Conservation (phyloP, 2,329 filamentous ascomycete species). For the Bertia moriformis region DNA sequence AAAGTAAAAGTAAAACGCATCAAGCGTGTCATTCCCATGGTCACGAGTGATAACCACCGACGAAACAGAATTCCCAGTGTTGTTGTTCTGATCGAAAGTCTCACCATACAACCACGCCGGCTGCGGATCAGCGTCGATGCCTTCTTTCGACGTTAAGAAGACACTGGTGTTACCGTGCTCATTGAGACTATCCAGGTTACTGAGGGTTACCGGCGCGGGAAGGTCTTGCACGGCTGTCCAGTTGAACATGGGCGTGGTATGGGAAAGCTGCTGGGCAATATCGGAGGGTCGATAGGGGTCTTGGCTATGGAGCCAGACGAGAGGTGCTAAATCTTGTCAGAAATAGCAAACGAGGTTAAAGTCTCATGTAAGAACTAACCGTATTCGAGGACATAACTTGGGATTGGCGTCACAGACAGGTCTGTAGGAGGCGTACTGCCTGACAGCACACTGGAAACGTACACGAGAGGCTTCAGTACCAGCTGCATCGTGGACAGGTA, state of each 20-base stretch:
- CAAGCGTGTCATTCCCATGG: conserved; percentile 31
- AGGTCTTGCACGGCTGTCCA: not conserved
- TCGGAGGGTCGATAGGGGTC: not conserved
- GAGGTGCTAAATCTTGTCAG: not conserved
- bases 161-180: not conserved
- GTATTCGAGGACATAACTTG: not conserved
- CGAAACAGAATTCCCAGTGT: conserved; percentile 26
- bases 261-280: not conserved
- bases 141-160: not conserved
- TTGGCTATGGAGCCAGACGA: not conserved
- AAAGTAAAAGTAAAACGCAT: conserved; percentile 51
- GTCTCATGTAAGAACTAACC: not conserved
- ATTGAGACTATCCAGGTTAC: not conserved
- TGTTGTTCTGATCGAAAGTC: conserved; percentile 26
- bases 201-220: not conserved
- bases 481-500: too few species aligned
- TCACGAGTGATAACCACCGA: conserved; percentile 35
- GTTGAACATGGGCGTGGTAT: not conserved
- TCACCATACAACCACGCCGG: conserved; percentile 24
- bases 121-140: not conserved
- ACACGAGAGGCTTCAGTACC: too few species aligned
- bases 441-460: too few species aligned
- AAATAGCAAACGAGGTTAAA: not conserved
- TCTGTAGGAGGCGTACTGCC: too few species aligned
- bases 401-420: not conserved